Evolutionary conservation across 2,329 filamentous ascomycete genomes (phyloP), one percentile per base, ranked within the genome.

Genomic region (Xylaria sp.): DNA sequence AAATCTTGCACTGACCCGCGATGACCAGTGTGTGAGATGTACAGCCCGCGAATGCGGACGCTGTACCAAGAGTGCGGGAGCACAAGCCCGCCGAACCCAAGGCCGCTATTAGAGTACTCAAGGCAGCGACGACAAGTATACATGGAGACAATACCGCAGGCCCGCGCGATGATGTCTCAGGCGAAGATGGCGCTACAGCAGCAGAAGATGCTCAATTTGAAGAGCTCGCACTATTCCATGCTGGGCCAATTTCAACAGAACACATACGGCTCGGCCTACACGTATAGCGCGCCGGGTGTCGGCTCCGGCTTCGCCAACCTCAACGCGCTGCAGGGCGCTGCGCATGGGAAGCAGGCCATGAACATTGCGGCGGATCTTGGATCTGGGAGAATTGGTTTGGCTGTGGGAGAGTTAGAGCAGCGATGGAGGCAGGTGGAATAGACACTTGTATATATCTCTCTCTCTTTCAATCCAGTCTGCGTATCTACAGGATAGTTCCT

Each of bases 361-460:
- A 73, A 73, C 23, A 57, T 75, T 10, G 65, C 62, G 52, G 59
- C 67, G 0, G 69, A 56, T 43, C 64, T 70, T 32, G 69, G 60
- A 28, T 69, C 62, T 9, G 68, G 67, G 1, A 55, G 60, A 15
- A 28, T 55, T 6, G 12, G 72, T 5, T 61, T 72, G 64, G 60
- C 73, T 41, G 63, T 80, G n/a, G 65, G 60, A 8, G 66, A 76
- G 66, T 59, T 82, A 55, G 79, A 81, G 68, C 68, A 73, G 60
- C 66, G 73, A 45, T 81, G 80, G 79, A 77, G 70, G 62, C 73
- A 76, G 55, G 78, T 80, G 55, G 80, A 81, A 67, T 80, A 68
- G 53, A 28, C 7, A 25, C 5, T 23, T 20, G 41, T 6, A 6
- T 43, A 6, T n/a, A 43, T 43, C 8, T 43, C 7, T n/a, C 0